Evolutionary conservation across 2,329 filamentous ascomycete genomes (phyloP).

Genomic region (Lasiodiplodia gonubiensis): DNA sequence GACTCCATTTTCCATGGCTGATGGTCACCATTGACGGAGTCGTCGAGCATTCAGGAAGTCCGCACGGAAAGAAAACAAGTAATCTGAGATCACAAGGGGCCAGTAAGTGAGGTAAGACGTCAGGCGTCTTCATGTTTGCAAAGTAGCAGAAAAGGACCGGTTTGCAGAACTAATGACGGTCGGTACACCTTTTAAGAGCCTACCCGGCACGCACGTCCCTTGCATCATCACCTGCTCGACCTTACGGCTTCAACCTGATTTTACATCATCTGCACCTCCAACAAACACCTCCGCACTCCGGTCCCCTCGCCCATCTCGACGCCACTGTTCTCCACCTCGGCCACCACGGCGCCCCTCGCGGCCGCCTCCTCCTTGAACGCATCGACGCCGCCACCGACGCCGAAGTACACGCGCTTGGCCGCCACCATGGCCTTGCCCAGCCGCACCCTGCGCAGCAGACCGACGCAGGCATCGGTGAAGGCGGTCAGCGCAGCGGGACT

Average conservation of each 20-base stretch:
- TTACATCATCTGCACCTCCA: constrained; percentile 31
- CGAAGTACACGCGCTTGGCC: constrained; percentile 83
- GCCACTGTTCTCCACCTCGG: constrained; percentile 56
- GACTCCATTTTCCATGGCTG: too few species aligned
- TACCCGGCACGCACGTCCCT: too few species aligned
- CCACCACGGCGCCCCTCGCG: constrained; percentile 51
- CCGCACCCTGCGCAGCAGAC: constrained; percentile 59
- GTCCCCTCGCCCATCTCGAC: constrained; percentile 40
- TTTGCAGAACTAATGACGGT: too few species aligned
- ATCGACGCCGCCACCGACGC: constrained; percentile 80
- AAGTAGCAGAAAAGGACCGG: too few species aligned
- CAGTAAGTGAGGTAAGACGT: too few species aligned
- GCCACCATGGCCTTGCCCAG: constrained; percentile 69
- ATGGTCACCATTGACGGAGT: too few species aligned
- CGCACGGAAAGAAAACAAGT: too few species aligned
- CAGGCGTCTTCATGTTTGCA: accelerated
- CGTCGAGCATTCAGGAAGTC: too few species aligned
- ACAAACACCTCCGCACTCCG: constrained; percentile 54
- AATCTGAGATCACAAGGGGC: too few species aligned
- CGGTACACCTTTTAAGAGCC: too few species aligned
- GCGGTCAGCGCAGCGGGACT: constrained; percentile 71
- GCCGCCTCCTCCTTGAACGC: constrained; percentile 64
- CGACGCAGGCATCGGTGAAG: constrained; percentile 71
- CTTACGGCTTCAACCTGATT: too few species aligned
- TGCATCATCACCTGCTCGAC: too few species aligned